Evolutionary conservation across 2,329 filamentous ascomycete species (phyloP).

Genomic region (Pseudocercospora crystallina): DNA sequence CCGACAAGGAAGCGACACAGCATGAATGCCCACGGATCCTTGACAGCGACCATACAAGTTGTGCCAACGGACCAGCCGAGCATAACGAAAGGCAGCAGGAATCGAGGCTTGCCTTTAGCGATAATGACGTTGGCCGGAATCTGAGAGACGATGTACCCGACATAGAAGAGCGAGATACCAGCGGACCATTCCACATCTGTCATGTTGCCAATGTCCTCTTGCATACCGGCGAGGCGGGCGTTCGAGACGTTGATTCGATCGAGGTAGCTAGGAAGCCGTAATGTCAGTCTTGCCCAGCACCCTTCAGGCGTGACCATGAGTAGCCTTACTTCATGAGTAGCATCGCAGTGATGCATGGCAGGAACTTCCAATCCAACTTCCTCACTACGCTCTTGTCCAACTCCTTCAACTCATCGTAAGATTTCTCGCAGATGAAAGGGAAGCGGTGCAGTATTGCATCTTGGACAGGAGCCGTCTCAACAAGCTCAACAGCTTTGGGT

Average conservation of each 20-base stretch:
- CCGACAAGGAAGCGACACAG: constrained; percentile 48
- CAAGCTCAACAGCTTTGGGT: constrained; percentile 2
- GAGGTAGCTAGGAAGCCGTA: constrained; percentile 20
- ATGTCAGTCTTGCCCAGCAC: not conserved
- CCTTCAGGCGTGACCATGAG: not conserved
- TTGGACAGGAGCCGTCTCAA: not conserved
- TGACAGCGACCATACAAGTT: constrained; percentile 17
- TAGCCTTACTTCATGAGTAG: constrained; percentile 12
- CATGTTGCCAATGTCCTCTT: constrained; percentile 19
- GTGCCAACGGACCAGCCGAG: constrained; percentile 7
- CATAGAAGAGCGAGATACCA: constrained; percentile 12
- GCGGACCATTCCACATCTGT: constrained; percentile 9
- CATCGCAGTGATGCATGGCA: constrained; percentile 14
- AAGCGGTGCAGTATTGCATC: constrained; percentile 9
- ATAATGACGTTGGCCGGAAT: constrained; percentile 14
- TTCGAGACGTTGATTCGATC: constrained; percentile 45
- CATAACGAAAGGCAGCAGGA: constrained; percentile 6
- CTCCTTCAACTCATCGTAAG: constrained; percentile 5
- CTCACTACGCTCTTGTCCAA: constrained; percentile 14
- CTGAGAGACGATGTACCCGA: constrained; percentile 14
- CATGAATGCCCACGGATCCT: constrained; percentile 41
- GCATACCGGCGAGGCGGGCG: constrained; percentile 39
- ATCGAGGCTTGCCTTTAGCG: constrained; percentile 8
- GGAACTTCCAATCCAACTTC: constrained; percentile 17
- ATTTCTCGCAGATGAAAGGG: constrained; percentile 10